Conservation (phyloP, 2,329 filamentous ascomycete genomes). For the Ustilaginoidea virens region DNA sequence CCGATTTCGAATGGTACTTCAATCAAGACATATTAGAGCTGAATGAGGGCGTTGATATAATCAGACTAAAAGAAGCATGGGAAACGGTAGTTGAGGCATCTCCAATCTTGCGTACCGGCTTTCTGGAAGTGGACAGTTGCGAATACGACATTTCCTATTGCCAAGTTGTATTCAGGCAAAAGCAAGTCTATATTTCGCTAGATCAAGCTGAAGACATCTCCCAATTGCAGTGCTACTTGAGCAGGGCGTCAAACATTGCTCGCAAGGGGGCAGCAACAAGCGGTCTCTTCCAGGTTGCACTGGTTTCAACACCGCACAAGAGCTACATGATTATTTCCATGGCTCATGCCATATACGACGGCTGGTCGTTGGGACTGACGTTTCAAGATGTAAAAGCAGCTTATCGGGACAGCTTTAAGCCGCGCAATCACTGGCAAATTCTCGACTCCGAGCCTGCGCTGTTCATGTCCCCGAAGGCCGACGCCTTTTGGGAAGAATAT, state of each 20-base stretch:
- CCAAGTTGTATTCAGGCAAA: conserved; percentile 26
- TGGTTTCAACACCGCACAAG: conserved; percentile 18
- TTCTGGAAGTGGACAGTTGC: conserved; percentile 49
- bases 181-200: conserved; percentile 8
- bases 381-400: conserved; percentile 54
- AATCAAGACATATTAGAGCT: conserved; percentile 68
- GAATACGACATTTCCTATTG: conserved; percentile 33
- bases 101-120: conserved; percentile 62
- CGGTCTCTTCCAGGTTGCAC: conserved; percentile 32
- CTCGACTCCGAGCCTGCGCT: conserved; percentile 6
- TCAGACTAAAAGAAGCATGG: conserved; percentile 46
- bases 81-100: conserved; percentile 38
- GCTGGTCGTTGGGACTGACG: conserved; percentile 63
- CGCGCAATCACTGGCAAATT: conserved; percentile 22
- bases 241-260: conserved; percentile 13
- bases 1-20: conserved; percentile 63
- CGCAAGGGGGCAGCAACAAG: conserved; percentile 17
- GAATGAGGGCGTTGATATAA: conserved; percentile 33
- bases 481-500: conserved; percentile 56
- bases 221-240: conserved; percentile 14
- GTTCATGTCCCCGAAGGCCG: conserved; percentile 6
- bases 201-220: conserved; percentile 12
- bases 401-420: conserved; percentile 32
- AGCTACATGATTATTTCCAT: conserved; percentile 50
- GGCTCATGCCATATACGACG: conserved; percentile 79